Evolutionary conservation across 352 stramenopile genomes (phyloP).

Genomic region (Elongisporangium undulatum): DNA sequence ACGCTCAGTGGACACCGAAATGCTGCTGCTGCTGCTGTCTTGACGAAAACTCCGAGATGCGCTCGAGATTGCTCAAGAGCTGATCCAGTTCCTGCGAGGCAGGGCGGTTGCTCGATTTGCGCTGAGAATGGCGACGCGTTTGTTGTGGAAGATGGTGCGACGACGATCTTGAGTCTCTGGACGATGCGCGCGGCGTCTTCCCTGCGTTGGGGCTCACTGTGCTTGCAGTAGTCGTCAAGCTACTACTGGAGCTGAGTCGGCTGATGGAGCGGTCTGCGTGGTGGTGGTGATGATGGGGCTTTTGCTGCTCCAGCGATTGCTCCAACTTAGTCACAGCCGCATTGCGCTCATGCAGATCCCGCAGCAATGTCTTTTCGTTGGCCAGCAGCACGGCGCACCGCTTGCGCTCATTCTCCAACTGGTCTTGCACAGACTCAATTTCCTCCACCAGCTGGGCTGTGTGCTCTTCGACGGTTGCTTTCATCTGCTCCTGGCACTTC

Average conservation of each 20-base stretch:
- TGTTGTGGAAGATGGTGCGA: constrained; percentile 9
- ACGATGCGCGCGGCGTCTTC: neutral
- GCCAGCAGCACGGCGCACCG: constrained; percentile 48
- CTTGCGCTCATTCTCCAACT: constrained; percentile 65
- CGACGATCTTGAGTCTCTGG: constrained; percentile 6
- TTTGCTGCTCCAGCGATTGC: constrained; percentile 16
- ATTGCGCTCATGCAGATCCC: constrained; percentile 71
- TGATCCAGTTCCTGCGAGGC: constrained; percentile 55
- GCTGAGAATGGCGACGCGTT: constrained; percentile 6
- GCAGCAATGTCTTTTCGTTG: constrained; percentile 69
- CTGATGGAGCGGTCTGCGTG: constrained; percentile 9
- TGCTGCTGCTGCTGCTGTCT: constrained; percentile 11
- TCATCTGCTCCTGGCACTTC: constrained; percentile 65
- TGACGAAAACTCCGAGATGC: constrained; percentile 58
- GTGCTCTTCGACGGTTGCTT: constrained; percentile 53
- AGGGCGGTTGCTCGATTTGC: constrained; percentile 6
- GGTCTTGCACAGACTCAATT: constrained; percentile 58
- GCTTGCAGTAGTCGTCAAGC: constrained; percentile 1
- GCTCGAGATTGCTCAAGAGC: constrained; percentile 64
- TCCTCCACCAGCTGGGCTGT: constrained; percentile 61
- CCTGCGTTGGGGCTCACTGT: neutral
- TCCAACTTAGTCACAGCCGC: constrained; percentile 46
- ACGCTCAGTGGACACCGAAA: neutral
- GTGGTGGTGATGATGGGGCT: constrained; percentile 2
- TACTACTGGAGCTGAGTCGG: constrained; percentile 10